Conservation (phyloP, 2,329 filamentous ascomycete species). For the Amesomyces nigricolor region DNA sequence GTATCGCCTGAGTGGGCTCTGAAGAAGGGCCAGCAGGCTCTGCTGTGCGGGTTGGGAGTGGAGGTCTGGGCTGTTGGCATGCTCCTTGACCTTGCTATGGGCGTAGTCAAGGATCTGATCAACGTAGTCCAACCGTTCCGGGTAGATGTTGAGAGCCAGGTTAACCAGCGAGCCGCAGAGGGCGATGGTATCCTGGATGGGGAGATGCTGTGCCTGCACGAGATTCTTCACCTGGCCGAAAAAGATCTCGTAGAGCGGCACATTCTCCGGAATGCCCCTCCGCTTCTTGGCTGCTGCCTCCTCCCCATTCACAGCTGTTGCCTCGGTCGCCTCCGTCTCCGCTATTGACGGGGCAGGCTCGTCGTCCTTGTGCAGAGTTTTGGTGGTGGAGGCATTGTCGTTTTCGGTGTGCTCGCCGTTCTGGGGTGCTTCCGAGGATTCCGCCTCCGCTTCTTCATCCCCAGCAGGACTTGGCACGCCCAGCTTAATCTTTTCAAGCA, state of each 20-base stretch:
- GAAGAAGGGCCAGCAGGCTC: conserved; percentile 82
- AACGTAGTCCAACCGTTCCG: conserved; percentile 85
- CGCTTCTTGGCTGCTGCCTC: conserved; percentile 34
- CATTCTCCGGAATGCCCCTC: conserved; percentile 62
- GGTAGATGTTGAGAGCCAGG: conserved; percentile 92
- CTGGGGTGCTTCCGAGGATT: conserved; percentile 24
- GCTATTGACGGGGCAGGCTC: conserved; percentile 39
- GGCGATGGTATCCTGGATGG: conserved; percentile 91
- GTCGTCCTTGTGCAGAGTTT: conserved; percentile 29
- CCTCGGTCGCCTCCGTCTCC: conserved; percentile 44
- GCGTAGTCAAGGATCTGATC: conserved; percentile 91
- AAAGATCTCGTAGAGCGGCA: conserved; percentile 95
- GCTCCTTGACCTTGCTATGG: conserved; percentile 76
- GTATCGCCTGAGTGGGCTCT: conserved; percentile 84
- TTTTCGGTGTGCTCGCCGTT: conserved; percentile 34
- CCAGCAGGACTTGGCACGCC: conserved; percentile 46
- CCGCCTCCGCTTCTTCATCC: conserved; percentile 23
- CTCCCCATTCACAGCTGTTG: conserved; percentile 44
- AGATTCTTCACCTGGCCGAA: conserved; percentile 92
- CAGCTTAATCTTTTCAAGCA: conserved; percentile 74
- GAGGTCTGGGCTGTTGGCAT: conserved; percentile 90
- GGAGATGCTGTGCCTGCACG: conserved; percentile 82
- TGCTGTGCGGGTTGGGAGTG: conserved; percentile 84
- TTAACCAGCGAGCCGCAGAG: conserved; percentile 91
- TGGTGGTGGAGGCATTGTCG: conserved; percentile 33